Evolutionary conservation across 306 rosid species (phyloP).

Genomic region (Citrullus amarus): DNA sequence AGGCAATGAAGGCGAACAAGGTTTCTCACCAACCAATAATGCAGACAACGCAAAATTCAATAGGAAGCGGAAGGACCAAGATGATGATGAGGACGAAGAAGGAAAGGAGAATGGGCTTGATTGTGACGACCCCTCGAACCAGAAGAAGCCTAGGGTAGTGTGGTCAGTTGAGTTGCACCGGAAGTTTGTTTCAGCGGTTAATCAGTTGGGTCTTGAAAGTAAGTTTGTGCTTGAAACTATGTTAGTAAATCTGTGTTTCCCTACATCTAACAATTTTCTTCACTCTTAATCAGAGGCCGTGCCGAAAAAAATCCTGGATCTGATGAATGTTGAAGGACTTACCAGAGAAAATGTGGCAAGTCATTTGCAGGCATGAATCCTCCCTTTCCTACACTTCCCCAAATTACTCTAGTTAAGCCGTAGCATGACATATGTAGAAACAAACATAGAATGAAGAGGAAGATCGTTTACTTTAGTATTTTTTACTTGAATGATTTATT

Average conservation of each 20-base stretch:
- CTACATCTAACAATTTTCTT: not conserved
- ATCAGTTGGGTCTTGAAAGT: constrained; percentile 66
- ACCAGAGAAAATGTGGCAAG: constrained; percentile 91
- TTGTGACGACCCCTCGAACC: constrained; percentile 40
- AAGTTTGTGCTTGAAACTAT: constrained; percentile 16
- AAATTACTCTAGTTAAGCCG: not conserved
- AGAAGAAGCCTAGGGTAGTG: constrained; percentile 58
- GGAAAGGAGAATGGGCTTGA: constrained; percentile 34
- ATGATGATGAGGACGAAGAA: constrained; percentile 46
- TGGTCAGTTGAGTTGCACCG: constrained; percentile 62
- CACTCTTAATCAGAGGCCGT: constrained; percentile 52
- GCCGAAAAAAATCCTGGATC: constrained; percentile 74
- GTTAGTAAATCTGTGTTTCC: not conserved
- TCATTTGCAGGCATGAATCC: constrained; percentile 61
- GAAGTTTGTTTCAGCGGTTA: constrained; percentile 59
- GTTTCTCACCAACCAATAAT: constrained; percentile 17
- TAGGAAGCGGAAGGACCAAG: constrained; percentile 44
- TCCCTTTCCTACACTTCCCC: not conserved
- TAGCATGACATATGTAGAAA: not conserved
- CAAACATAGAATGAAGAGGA: not conserved
- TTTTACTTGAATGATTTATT: not conserved
- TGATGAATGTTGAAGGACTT: constrained; percentile 82
- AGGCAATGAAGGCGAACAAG: constrained; percentile 21
- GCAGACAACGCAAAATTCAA: constrained; percentile 17
- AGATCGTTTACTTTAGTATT: not conserved